Base-by-base conservation (phyloP, 2,329 filamentous ascomycete genomes). In the Aureobasidium sp. region DNA sequence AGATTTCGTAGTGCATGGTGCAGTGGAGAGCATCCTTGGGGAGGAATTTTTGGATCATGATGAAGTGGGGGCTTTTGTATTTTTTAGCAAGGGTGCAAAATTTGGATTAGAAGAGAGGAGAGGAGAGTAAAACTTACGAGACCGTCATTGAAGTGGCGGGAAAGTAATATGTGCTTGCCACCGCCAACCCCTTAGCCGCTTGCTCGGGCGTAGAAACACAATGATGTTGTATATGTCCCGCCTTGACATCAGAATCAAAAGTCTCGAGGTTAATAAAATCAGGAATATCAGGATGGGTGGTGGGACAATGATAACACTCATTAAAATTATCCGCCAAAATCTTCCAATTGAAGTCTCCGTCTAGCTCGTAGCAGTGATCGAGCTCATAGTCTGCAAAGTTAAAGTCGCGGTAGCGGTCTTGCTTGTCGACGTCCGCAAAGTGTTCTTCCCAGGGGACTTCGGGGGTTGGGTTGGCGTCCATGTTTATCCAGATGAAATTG, bases 11-110 rank as follows among this genome's bases (percentile, higher is more conserved):
- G 62, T 78, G 76, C 81, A 87, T 86, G 39, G 76, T 74, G 1
- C 80, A 81, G 41, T 72, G 78, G 34, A 73, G 76, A 0, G 84
- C 75, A 1, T 77, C 75, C 48, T 73, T 78, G 12, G 85, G 84
- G 12, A 86, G 76, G 71, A 86, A 86, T 62, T 84, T 78, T 69
- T 86, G 83, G 58, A 86, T 80, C 75, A 85, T 84, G 73, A 87
- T 86, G 41, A 58, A 86, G 72, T 86, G 77, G 12, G 82, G 79
- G 11, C 81, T n/a, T n/a, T n/a, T n/a, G n/a, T n/a, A n/a, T n/a
- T n/a, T n/a, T n/a, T n/a, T n/a, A n/a, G n/a, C n/a, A n/a, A n/a
- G n/a, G n/a, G n/a, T n/a, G n/a, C n/a, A n/a, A n/a, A n/a, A n/a
- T n/a, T n/a, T n/a, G n/a, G n/a, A n/a, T n/a, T n/a, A n/a, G n/a